These are phyloP conservation scores for Salix udensis DNA, from an alignment of 345 rosid species.

Conservation along the genomic window DNA sequence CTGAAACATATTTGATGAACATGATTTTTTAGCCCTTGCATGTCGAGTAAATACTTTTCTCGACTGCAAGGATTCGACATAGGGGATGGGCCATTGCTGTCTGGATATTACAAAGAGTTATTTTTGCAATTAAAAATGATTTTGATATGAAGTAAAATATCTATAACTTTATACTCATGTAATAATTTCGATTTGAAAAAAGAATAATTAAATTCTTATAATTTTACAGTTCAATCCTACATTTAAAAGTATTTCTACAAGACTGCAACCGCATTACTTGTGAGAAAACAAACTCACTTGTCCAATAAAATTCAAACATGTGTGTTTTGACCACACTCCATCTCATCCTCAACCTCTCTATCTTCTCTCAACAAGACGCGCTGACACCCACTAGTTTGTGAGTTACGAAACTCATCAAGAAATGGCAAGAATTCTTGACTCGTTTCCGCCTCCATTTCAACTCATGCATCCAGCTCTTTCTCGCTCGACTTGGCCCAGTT, in stretches of 20 bases:
- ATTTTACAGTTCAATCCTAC: no score
- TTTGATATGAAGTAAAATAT: no score
- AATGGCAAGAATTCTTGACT: slow-evolving; percentile 18
- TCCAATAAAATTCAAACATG: neutral
- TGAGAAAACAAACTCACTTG: neutral
- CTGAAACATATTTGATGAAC: slow-evolving; percentile 1
- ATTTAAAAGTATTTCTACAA: no score
- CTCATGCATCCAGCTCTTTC: neutral
- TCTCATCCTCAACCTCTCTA: neutral
- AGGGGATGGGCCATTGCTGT: slow-evolving; percentile 1
- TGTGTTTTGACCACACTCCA: neutral
- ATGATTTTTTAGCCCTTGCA: neutral
- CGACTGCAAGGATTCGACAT: slow-evolving; percentile 1
- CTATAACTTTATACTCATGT: no score
- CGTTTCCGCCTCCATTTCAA: neutral
- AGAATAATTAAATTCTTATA: no score
- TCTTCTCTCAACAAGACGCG: neutral
- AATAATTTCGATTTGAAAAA: no score
- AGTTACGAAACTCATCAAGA: neutral
- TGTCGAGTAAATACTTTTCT: slow-evolving; percentile 12
- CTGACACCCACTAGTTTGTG: neutral
- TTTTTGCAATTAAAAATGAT: no score
- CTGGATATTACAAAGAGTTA: no score
- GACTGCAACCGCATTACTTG: neutral
- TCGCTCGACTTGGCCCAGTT: neutral